Conservation (phyloP, 2,329 filamentous ascomycete genomes). For the Colletotrichum echinochloae region DNA sequence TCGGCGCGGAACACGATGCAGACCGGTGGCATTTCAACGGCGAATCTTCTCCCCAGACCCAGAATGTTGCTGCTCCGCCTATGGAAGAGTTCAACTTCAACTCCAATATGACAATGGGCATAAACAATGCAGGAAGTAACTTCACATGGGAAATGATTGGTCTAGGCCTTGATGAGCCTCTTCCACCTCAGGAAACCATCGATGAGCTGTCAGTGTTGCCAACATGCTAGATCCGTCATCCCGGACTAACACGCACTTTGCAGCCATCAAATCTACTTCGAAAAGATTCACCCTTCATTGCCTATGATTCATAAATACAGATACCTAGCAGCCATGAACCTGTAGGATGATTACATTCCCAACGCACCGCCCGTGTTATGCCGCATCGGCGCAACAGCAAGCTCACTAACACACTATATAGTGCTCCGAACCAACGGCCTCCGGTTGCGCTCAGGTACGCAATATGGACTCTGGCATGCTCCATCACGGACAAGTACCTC, state of each 20-base stretch:
- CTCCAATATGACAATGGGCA: constrained; percentile 60
- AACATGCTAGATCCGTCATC: constrained; percentile 2
- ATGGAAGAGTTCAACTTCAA: constrained; percentile 72
- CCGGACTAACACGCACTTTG: constrained; percentile 14
- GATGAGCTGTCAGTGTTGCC: constrained; percentile 78
- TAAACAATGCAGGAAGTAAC: constrained; percentile 64
- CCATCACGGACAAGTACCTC: constrained; percentile 83
- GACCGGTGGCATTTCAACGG: constrained; percentile 68
- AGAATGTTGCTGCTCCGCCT: constrained; percentile 40
- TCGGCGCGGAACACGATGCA: constrained; percentile 60
- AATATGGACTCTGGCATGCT: constrained; percentile 95
- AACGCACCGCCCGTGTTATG: not conserved
- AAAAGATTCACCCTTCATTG: constrained; percentile 86
- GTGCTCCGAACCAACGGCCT: constrained; percentile 84
- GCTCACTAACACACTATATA: constrained; percentile 46
- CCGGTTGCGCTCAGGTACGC: constrained; percentile 91
- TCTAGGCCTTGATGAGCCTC: constrained; percentile 68
- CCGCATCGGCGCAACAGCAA: not conserved
- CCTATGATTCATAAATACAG: constrained; percentile 92
- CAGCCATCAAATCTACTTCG: constrained; percentile 87
- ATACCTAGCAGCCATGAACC: constrained; percentile 88
- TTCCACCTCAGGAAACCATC: constrained; percentile 72
- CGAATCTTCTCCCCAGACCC: constrained; percentile 65
- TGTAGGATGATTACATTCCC: constrained; percentile 61
- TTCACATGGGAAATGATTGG: constrained; percentile 85